Evolutionary conservation across 2,329 filamentous ascomycete genomes (phyloP).

Genomic region (Aureobasidium subglaciale): DNA sequence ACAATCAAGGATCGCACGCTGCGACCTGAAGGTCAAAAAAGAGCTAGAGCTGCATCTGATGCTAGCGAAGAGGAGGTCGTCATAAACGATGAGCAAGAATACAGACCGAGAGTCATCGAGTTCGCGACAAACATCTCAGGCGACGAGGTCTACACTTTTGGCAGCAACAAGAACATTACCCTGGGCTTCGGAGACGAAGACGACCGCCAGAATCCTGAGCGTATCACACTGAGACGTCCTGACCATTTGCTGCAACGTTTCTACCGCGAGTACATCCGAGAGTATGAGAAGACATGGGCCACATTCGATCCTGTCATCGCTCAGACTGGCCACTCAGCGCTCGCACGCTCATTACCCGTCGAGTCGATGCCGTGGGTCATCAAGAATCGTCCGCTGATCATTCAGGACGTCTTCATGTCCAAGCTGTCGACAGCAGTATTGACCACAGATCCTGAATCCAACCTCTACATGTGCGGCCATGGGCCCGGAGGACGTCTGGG

Average conservation of each 20-base stretch:
- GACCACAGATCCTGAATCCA: constrained; percentile 79
- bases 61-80: constrained; percentile 43
- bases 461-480: constrained; percentile 87
- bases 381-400: constrained; percentile 62
- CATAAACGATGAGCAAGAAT: constrained; percentile 54
- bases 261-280: constrained; percentile 58
- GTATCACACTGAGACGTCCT: constrained; percentile 67
- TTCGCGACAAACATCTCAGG: constrained; percentile 43
- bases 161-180: constrained; percentile 91
- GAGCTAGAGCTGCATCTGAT: constrained; percentile 26
- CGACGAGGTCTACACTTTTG: constrained; percentile 88
- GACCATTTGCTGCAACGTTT: constrained; percentile 69
- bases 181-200: constrained; percentile 93
- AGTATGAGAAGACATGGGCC: constrained; percentile 31
- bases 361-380: constrained; percentile 65
- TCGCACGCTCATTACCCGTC: constrained; percentile 25
- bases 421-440: constrained; percentile 88
- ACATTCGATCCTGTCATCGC: constrained; percentile 28
- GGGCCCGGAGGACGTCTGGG: constrained; percentile 85
- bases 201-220: constrained; percentile 87
- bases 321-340: constrained; percentile 18
- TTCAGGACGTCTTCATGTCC: constrained; percentile 78
- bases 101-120: constrained; percentile 28
- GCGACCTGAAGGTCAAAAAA: constrained; percentile 31
- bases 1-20: constrained; percentile 76